Evolutionary conservation across 495 filamentous ascomycete species (phyloP), one percentile per base, ranked within the genome.

Genomic region (Staphylotrichum tortipilum): DNA sequence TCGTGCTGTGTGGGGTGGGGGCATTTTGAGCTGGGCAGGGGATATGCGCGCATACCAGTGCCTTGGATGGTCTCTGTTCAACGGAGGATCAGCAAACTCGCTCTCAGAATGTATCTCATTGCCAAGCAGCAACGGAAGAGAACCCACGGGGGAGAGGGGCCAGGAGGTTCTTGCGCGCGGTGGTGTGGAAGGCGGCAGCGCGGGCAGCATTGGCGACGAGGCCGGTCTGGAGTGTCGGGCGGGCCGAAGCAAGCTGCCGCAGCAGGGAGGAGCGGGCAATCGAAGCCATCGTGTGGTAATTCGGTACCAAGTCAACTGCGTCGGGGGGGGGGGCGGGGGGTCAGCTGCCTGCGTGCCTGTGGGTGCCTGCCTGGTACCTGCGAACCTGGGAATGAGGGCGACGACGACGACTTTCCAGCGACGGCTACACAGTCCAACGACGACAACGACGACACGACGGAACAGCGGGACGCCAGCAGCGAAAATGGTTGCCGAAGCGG

Each of bases 121-220:
- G 55, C 54, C 42, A 35, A 28, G 50, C 56, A 56, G 10, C 21
- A 7, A 10, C 18, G 2, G 5, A 49, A 47, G 45, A 31, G 36
- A 51, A 59, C 58, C 37, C 33, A 64, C 64, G 64, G 31, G 61
- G 57, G 46, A 31, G 53, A 53, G 49, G 50, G 34, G 84, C 82
- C 49, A 90, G 77, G 63, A 90, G 80, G 59, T 69, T 68, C 67
- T 76, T 78, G 66, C 72, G 74, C 58, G 78, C 72, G 36, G 82
- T 84, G 55, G 80, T 81, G 64, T 88, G 84, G 78, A 90, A 89
- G 60, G 80, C 80, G 29, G 84, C 76, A 46, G 78, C 63, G 43
- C 69, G 66, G 24, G 65, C 46, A 46, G 55, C 60, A 45, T 63
- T 60, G 55, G 64, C 55, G 46, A 70, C 47, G 47, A 58, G 46